Percentiles rank a stretch among this genome's conserved stretches.
Evolutionary conservation across 2,329 filamentous ascomycete species (phyloP).

Genomic region (Colletotrichum orbiculare): DNA sequence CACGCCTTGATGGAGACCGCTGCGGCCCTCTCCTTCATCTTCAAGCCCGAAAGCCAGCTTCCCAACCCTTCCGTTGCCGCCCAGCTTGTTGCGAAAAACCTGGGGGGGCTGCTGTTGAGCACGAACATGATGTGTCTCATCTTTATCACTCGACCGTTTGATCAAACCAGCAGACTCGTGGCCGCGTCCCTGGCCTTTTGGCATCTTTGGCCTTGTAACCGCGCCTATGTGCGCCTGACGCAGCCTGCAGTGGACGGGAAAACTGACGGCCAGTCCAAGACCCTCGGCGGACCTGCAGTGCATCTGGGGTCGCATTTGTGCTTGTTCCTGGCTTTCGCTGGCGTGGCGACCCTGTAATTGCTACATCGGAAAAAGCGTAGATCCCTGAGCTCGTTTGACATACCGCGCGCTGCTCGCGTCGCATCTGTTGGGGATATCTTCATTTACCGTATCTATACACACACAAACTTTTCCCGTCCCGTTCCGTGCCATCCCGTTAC

Average conservation of each 20-base stretch:
- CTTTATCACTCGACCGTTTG: slow-evolving; percentile 47
- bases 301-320: slow-evolving; percentile 57
- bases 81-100: slow-evolving; percentile 56
- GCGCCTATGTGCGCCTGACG: slow-evolving; percentile 52
- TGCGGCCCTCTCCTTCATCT: slow-evolving; percentile 59
- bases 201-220: slow-evolving; percentile 59
- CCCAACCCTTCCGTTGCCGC: slow-evolving; percentile 52
- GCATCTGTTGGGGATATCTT: slow-evolving; percentile 32
- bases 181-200: slow-evolving; percentile 58
- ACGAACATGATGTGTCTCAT: slow-evolving; percentile 56
- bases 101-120: slow-evolving; percentile 59
- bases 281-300: slow-evolving; percentile 58
- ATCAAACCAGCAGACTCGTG: slow-evolving; percentile 47
- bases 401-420: neutral
- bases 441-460: neutral
- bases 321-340: slow-evolving; percentile 50
- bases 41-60: slow-evolving; percentile 55
- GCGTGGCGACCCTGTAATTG: slow-evolving; percentile 37
- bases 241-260: slow-evolving; percentile 33
- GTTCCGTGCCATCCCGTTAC: neutral
- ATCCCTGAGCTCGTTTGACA: too few relatives aligned
- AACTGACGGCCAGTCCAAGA: slow-evolving; percentile 36
- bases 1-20: slow-evolving; percentile 53
- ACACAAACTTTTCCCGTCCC: slow-evolving; percentile 9
- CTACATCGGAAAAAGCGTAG: too few relatives aligned